These are phyloP conservation scores for Solanum ahanhuiri DNA, from an alignment of 257 asterid genomes.

Conservation along the genomic window DNA sequence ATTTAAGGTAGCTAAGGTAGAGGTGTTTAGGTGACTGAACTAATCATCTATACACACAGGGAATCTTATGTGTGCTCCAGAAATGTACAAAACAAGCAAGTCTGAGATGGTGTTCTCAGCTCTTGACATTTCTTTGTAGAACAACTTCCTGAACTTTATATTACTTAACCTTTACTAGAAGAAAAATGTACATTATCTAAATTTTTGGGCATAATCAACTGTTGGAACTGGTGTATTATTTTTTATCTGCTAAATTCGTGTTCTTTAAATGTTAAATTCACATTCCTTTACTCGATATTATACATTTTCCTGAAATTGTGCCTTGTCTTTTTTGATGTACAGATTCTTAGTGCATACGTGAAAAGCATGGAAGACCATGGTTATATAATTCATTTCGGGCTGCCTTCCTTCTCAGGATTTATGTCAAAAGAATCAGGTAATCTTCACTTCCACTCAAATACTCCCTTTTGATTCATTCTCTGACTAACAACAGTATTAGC, in stretches of 20 bases:
- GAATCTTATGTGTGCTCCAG: background rate
- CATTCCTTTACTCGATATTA: background rate
- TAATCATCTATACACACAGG: background rate
- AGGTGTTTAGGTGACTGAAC: background rate
- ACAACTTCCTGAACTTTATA: background rate
- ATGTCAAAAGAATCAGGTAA: slow-evolving; percentile 70
- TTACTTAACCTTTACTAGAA: background rate
- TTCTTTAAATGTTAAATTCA: background rate
- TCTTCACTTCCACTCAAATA: background rate
- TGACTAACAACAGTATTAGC: background rate
- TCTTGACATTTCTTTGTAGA: background rate
- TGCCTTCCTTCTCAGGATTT: slow-evolving; percentile 64
- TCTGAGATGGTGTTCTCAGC: background rate
- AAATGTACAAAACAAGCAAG: background rate
- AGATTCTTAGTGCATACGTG: slow-evolving; percentile 82
- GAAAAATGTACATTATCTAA: background rate
- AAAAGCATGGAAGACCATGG: slow-evolving; percentile 98
- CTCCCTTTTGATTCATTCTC: background rate
- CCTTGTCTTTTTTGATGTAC: slow-evolving; percentile 6
- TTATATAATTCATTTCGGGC: slow-evolving; percentile 73
- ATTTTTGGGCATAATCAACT: background rate
- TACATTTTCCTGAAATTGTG: background rate
- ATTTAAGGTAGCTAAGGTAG: background rate
- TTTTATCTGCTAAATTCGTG: background rate
- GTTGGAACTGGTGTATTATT: background rate